A percentile compares a stretch with the other conserved stretches of the same genome.
phyloP scores from a whole-genome alignment of 2,329 filamentous ascomycete genomes.

The Fusarium pininemorale region DNA sequence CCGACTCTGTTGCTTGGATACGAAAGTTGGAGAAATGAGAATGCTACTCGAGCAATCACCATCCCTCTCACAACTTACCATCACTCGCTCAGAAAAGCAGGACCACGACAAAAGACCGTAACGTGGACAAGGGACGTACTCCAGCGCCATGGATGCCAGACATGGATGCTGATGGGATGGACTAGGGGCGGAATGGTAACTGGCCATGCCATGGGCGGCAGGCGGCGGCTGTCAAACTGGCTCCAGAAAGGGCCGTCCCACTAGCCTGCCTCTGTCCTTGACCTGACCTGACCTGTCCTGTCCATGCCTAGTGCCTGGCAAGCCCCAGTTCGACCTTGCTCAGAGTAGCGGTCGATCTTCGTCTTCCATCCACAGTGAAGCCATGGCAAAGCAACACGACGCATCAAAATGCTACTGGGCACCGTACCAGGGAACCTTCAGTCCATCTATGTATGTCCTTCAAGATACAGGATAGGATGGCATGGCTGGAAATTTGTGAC shows the following conservation, averaged over 20 bases:
- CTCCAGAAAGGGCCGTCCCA: slow-evolving; percentile 44
- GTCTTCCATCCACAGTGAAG: slow-evolving; percentile 18
- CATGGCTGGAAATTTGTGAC: slow-evolving; percentile 22
- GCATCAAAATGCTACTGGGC: slow-evolving; percentile 11
- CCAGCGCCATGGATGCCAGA: slow-evolving; percentile 18
- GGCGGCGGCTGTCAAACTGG: slow-evolving; percentile 43
- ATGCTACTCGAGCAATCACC: slow-evolving; percentile 27
- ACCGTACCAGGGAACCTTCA: not conserved
- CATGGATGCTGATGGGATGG: slow-evolving; percentile 33
- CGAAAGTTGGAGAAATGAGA: slow-evolving; percentile 33
- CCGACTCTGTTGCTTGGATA: slow-evolving; percentile 11
- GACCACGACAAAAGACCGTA: slow-evolving; percentile 1
- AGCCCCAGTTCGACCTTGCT: slow-evolving; percentile 33
- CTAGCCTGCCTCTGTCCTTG: slow-evolving; percentile 38
- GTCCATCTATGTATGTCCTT: slow-evolving; percentile 19
- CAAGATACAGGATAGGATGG: slow-evolving; percentile 24
- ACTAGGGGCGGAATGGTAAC: slow-evolving; percentile 39
- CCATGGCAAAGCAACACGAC: slow-evolving; percentile 20
- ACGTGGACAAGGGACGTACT: slow-evolving; percentile 22
- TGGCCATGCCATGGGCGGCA: slow-evolving; percentile 38
- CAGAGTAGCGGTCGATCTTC: slow-evolving; percentile 36
- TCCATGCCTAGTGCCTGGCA: slow-evolving; percentile 26
- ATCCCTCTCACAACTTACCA: slow-evolving; percentile 8
- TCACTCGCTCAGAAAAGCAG: slow-evolving; percentile 17
- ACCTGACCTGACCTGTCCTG: not conserved